These are phyloP conservation scores for Verticillium klebahnii DNA, from an alignment of 2,329 filamentous ascomycete species.

Conservation along the genomic window DNA sequence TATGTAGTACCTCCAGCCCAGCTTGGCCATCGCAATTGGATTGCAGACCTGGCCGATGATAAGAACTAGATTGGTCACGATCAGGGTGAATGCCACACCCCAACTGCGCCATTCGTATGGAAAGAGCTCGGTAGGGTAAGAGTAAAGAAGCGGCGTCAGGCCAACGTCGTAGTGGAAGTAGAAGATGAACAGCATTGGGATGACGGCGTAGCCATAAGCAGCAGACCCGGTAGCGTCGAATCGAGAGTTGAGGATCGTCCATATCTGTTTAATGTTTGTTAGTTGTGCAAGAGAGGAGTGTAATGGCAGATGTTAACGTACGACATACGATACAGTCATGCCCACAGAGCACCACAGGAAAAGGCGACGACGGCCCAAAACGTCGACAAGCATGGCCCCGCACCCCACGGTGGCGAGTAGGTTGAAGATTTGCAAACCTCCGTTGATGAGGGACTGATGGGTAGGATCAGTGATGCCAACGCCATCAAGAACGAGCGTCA, in stretches of 20 bases:
- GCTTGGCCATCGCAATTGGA: slow-evolving; percentile 28
- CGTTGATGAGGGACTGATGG: slow-evolving; percentile 6
- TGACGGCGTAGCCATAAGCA: slow-evolving; percentile 21
- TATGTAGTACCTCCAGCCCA: slow-evolving; percentile 33
- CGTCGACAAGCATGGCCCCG: slow-evolving; percentile 2
- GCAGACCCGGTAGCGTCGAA: slow-evolving; percentile 20
- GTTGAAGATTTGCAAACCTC: slow-evolving; percentile 8
- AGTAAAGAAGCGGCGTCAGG: slow-evolving; percentile 40
- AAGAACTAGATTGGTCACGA: neutral
- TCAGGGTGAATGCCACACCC: neutral
- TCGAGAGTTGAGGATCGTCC: slow-evolving; percentile 25
- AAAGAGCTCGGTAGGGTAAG: slow-evolving; percentile 36
- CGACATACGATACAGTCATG: slow-evolving; percentile 24
- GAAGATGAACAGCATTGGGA: slow-evolving; percentile 37
- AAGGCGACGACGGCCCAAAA: slow-evolving; percentile 1
- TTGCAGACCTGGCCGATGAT: slow-evolving; percentile 14
- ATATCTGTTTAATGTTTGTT: slow-evolving; percentile 11
- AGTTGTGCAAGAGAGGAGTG: neutral
- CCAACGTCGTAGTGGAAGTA: slow-evolving; percentile 40
- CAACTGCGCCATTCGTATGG: slow-evolving; percentile 19
- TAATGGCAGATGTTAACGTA: slow-evolving; percentile 20
- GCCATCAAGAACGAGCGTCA: slow-evolving; percentile 36
- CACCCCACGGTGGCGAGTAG: slow-evolving; percentile 18
- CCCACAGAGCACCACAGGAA: slow-evolving; percentile 21
- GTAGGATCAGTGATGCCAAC: slow-evolving; percentile 5